phyloP scores from a whole-genome alignment of 805 yeast genomes.

The Tetrapisispora namnaoensis region DNA sequence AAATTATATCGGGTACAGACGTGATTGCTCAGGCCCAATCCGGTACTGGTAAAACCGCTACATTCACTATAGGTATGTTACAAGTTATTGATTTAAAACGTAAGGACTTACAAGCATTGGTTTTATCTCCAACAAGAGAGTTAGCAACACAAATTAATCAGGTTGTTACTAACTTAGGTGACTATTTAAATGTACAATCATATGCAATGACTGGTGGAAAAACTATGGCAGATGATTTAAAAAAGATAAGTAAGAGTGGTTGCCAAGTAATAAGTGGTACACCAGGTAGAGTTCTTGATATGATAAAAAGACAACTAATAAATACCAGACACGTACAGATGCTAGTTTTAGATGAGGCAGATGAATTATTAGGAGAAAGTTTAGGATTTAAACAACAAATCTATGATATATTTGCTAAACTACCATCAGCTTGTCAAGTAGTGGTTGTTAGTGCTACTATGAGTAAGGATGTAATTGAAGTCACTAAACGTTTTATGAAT shows the following conservation, averaged over 20 bases:
- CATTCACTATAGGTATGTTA: conserved; percentile 90
- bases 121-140: conserved; percentile 93
- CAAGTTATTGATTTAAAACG: conserved; percentile 70
- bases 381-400: conserved; percentile 94
- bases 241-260: conserved; percentile 57
- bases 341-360: conserved; percentile 93
- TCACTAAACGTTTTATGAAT: conserved; percentile 87
- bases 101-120: conserved; percentile 77
- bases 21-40: conserved; percentile 97
- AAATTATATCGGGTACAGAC: conserved; percentile 87
- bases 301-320: conserved; percentile 76
- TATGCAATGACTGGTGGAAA: conserved; percentile 96
- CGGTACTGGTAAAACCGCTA: conserved; percentile 98
- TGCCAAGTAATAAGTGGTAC: conserved; percentile 94
- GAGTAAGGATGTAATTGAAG: conserved; percentile 84
- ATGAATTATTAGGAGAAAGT: conserved; percentile 75
- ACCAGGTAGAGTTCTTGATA: conserved; percentile 90
- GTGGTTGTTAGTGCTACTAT: conserved; percentile 92
- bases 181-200: conserved; percentile 73
- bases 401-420: conserved; percentile 79
- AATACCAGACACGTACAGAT: conserved; percentile 70
- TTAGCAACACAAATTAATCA: conserved; percentile 87
- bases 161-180: conserved; percentile 79
- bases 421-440: conserved; percentile 87
- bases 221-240: conserved; percentile 69